Conservation (phyloP, 2,329 filamentous ascomycete species). For the Alternaria gansuensis region DNA sequence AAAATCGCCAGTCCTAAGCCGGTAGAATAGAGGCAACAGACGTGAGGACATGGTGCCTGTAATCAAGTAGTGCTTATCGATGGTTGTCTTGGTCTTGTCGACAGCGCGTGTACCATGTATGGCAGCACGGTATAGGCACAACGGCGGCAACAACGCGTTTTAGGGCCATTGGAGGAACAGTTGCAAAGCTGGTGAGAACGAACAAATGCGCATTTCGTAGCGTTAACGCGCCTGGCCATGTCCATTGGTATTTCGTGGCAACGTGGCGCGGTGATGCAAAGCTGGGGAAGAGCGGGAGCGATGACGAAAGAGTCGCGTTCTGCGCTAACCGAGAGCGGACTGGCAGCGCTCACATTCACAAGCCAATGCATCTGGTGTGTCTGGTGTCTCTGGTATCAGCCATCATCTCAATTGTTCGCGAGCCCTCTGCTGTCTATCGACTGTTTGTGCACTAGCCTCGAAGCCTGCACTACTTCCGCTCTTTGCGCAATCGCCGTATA, state of each 20-base stretch:
- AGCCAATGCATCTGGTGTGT: slow-evolving; percentile 28
- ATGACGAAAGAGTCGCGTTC: slow-evolving; percentile 31
- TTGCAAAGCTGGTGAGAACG: rapidly evolving
- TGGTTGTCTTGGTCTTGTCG: not conserved
- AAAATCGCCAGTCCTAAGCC: not conserved
- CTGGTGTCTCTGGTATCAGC: slow-evolving; percentile 15
- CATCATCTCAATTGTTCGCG: slow-evolving; percentile 20
- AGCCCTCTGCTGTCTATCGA: slow-evolving; percentile 16
- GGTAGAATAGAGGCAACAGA: not conserved
- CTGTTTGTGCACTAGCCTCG: slow-evolving; percentile 7
- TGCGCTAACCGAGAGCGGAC: slow-evolving; percentile 28
- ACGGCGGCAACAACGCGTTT: not conserved
- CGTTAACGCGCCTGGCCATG: not conserved
- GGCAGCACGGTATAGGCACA: not conserved
- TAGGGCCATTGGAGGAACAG: not conserved
- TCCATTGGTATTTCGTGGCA: not conserved
- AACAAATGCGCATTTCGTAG: not conserved
- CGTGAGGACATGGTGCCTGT: not conserved
- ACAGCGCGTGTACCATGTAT: not conserved
- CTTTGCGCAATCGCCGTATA: slow-evolving; percentile 5
- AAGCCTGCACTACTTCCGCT: not conserved
- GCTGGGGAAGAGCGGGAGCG: slow-evolving; percentile 26
- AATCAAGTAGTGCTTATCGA: not conserved
- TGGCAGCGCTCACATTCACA: slow-evolving; percentile 36
- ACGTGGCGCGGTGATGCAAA: slow-evolving; percentile 18